Conservation (phyloP, 306 rosid species). For the Lathyrus aphaca region DNA sequence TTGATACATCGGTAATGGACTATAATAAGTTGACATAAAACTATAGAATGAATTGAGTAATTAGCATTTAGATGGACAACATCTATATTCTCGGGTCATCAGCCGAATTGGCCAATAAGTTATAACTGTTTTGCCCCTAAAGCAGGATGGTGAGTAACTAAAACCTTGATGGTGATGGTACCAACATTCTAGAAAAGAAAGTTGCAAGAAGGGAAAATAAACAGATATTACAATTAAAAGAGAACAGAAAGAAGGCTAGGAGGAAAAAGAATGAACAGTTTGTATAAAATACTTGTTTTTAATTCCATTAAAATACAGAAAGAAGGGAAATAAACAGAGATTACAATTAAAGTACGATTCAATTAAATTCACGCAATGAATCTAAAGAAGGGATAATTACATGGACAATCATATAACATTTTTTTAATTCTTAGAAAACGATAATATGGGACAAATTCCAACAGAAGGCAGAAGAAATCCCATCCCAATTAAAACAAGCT, state of each 20-base stretch:
- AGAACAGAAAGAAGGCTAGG: background rate
- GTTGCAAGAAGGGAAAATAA: background rate
- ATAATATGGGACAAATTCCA: constrained; percentile 18
- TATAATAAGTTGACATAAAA: background rate
- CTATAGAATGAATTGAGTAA: background rate
- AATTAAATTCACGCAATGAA: background rate
- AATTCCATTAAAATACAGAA: no score
- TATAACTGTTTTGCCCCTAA: background rate
- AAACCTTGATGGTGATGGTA: background rate
- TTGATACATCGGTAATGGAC: background rate
- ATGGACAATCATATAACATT: background rate
- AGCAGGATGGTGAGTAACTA: background rate
- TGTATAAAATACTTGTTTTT: no score
- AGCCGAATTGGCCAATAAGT: background rate
- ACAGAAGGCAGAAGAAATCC: background rate
- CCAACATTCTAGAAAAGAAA: constrained; percentile 2
- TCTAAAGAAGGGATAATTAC: background rate
- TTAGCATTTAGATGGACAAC: background rate
- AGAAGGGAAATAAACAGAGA: no score
- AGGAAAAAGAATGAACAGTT: background rate
- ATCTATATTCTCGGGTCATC: background rate
- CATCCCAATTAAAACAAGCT: constrained; percentile 6
- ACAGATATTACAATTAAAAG: background rate
- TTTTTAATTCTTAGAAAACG: background rate
- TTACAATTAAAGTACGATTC: no score